Conservation (phyloP, 257 asterid species). For the Solanum chmielewskii region DNA sequence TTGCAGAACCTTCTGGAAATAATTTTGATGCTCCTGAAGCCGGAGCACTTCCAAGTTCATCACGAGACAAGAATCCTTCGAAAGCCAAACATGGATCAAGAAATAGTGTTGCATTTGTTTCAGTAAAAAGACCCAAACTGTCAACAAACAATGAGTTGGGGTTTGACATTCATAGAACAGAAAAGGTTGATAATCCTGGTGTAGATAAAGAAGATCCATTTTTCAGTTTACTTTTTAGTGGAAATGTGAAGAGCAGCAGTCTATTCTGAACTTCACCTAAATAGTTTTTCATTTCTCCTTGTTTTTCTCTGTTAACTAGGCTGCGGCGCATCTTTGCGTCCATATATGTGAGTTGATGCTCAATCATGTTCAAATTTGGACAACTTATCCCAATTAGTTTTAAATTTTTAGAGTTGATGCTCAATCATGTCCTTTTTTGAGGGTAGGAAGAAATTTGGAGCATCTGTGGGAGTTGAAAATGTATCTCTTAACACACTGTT, state of each 20-base stretch:
- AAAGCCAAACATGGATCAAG: slow-evolving; percentile 15
- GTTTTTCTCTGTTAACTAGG: background rate
- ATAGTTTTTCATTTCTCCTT: background rate
- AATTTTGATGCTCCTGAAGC: background rate
- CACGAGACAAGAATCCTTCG: slow-evolving; percentile 4
- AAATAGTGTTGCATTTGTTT: slow-evolving; percentile 57
- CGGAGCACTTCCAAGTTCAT: slow-evolving; percentile 1
- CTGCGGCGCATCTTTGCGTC: background rate
- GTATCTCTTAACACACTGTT: background rate
- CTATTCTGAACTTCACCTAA: slow-evolving; percentile 9
- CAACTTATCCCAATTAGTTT: background rate
- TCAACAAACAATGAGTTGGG: slow-evolving; percentile 16
- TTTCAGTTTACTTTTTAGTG: slow-evolving; percentile 42
- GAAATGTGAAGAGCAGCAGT: slow-evolving; percentile 17
- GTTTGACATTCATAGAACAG: slow-evolving; percentile 6
- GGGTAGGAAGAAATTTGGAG: background rate
- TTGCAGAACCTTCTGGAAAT: slow-evolving; percentile 4
- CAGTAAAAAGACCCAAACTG: slow-evolving; percentile 36
- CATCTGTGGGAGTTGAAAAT: background rate
- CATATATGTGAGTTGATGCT: background rate
- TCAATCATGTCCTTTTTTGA: background rate
- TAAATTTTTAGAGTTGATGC: background rate
- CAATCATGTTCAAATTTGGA: background rate
- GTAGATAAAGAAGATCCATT: slow-evolving; percentile 37
- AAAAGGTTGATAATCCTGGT: slow-evolving; percentile 6